Percentiles rank a stretch among this genome's conserved stretches.
These are phyloP conservation scores for Phoma herbarum DNA, from an alignment of 2,329 filamentous ascomycete genomes.

Conservation along the genomic window DNA sequence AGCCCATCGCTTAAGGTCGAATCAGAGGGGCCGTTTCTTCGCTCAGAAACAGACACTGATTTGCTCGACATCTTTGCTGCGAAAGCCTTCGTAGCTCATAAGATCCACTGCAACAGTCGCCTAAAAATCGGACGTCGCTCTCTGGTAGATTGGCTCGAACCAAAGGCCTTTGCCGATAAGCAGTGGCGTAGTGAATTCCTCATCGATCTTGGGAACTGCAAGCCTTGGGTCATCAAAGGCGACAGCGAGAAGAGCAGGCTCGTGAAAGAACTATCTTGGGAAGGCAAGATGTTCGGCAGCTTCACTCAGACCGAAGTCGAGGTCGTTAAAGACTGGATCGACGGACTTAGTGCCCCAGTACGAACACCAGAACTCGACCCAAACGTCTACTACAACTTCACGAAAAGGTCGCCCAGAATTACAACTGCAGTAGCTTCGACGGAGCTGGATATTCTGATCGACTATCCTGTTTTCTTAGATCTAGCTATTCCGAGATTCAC, in stretches of 20 bases:
- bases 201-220: slow-evolving; percentile 45
- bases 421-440: not conserved
- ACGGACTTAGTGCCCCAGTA: slow-evolving; percentile 37
- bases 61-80: slow-evolving; percentile 47
- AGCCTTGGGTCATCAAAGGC: slow-evolving; percentile 56
- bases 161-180: slow-evolving; percentile 37
- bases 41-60: slow-evolving; percentile 22
- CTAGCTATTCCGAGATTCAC: not conserved
- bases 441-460: not conserved
- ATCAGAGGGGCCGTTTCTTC: slow-evolving; percentile 18
- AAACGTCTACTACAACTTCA: slow-evolving; percentile 34
- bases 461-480: slow-evolving; percentile 1
- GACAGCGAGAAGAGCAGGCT: slow-evolving; percentile 53
- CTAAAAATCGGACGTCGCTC: slow-evolving; percentile 51
- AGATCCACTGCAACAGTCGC: slow-evolving; percentile 54
- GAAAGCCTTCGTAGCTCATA: slow-evolving; percentile 52
- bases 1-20: slow-evolving; percentile 26
- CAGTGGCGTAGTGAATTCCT: slow-evolving; percentile 52
- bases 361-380: slow-evolving; percentile 15
- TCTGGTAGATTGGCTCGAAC: slow-evolving; percentile 56
- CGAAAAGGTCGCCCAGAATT: slow-evolving; percentile 10
- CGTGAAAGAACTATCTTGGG: slow-evolving; percentile 56
- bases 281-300: slow-evolving; percentile 60
- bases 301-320: slow-evolving; percentile 57
- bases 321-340: slow-evolving; percentile 53